phyloP scores from a whole-genome alignment of 768 basidiomycete species.

The Leucocoprinus sp. region DNA sequence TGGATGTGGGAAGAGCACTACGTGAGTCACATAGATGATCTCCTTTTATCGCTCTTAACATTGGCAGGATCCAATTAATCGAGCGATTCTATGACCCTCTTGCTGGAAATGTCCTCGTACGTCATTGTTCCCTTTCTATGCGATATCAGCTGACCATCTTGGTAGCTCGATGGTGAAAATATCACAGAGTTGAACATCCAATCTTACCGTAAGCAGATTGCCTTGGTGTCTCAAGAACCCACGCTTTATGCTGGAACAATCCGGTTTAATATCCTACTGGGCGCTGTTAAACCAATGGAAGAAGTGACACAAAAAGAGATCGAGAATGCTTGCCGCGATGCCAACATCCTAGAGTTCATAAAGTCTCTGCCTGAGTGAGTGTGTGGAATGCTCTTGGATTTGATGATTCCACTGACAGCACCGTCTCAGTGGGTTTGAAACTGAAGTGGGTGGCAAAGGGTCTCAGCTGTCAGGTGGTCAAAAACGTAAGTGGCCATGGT shows the following conservation, averaged over 20 bases:
- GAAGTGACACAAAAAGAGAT: constrained; percentile 76
- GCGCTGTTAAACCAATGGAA: constrained; percentile 56
- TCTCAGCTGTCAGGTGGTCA: constrained; percentile 76
- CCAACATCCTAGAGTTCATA: constrained; percentile 83
- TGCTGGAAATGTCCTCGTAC: constrained; percentile 42
- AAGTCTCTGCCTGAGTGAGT: constrained; percentile 58
- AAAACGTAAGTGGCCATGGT: constrained; percentile 38
- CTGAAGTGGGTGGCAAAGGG: constrained; percentile 76
- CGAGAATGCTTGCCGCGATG: constrained; percentile 66
- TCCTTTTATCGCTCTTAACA: constrained; percentile 1
- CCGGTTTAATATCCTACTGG: constrained; percentile 77
- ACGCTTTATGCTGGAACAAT: constrained; percentile 75
- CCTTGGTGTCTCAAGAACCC: constrained; percentile 80
- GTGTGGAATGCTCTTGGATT: not conserved
- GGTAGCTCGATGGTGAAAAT: constrained; percentile 52
- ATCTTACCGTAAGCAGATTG: constrained; percentile 72
- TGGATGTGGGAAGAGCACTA: constrained; percentile 66
- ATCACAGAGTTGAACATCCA: constrained; percentile 64
- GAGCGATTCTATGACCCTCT: constrained; percentile 71
- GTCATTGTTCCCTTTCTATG: constrained; percentile 20
- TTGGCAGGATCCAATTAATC: constrained; percentile 51
- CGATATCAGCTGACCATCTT: not conserved
- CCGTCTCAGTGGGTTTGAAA: constrained; percentile 57
- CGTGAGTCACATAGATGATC: constrained; percentile 28
- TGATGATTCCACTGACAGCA: not conserved